These are phyloP conservation scores for Acacia confusa DNA, from an alignment of 306 rosid genomes.

Conservation along the genomic window DNA sequence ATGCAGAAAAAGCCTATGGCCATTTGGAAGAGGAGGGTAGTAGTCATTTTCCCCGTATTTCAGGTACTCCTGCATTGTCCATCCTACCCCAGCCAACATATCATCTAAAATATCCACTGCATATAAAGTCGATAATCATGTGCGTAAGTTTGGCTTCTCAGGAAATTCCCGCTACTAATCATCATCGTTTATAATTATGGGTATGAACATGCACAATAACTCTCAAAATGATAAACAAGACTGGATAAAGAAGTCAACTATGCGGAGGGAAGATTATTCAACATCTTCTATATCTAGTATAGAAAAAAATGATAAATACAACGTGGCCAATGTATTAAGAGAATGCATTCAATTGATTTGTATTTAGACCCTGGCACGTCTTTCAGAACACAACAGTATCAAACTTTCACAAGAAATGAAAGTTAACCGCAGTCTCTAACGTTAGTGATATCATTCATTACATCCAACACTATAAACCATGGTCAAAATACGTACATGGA, in stretches of 20 bases:
- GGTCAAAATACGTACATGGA: constrained; percentile 68
- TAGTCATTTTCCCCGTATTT: constrained; percentile 89
- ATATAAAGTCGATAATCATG: constrained; percentile 27
- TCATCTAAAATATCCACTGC: constrained; percentile 95
- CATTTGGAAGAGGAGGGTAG: constrained; percentile 94
- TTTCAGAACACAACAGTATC: constrained; percentile 2
- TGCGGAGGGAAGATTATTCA: background rate
- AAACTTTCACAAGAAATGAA: background rate
- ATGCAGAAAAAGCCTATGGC: constrained; percentile 89
- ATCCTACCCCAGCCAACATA: constrained; percentile 95
- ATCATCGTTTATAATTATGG: background rate
- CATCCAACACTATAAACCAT: constrained; percentile 19
- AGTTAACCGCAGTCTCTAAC: background rate
- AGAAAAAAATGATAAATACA: background rate
- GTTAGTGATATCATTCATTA: constrained; percentile 12
- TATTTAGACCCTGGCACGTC: background rate
- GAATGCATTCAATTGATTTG: background rate
- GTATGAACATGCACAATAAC: background rate
- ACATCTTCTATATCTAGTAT: background rate
- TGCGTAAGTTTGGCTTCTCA: constrained; percentile 31
- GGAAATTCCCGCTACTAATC: constrained; percentile 5
- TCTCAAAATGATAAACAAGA: background rate
- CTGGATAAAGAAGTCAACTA: background rate
- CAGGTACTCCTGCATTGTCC: constrained; percentile 97
- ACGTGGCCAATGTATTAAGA: background rate